Evolutionary conservation across 768 basidiomycete species (phyloP).

Genomic region (Phlegmacium glaucopus): DNA sequence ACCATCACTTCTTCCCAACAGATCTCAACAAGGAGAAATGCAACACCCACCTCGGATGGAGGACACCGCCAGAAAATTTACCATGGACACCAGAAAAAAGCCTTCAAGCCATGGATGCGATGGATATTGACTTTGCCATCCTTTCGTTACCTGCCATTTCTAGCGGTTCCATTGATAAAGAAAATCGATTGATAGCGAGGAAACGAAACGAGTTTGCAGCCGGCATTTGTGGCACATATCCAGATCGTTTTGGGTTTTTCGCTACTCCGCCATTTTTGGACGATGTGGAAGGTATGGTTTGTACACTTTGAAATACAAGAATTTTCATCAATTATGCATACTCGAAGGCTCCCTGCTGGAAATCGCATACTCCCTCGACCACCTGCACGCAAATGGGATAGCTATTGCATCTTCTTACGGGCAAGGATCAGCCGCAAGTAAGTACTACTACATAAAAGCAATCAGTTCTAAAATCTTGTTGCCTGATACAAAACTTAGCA

Average conservation of each 20-base stretch:
- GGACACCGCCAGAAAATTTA: conserved; percentile 57
- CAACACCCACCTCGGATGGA: conserved; percentile 54
- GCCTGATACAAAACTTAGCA: conserved; percentile 32
- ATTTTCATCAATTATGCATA: neutral
- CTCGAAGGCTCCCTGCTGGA: conserved; percentile 53
- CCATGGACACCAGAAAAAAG: conserved; percentile 64
- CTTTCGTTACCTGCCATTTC: conserved; percentile 64
- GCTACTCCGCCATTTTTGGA: conserved; percentile 60
- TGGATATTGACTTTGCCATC: conserved; percentile 56
- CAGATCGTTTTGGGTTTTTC: conserved; percentile 66
- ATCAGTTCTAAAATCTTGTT: neutral
- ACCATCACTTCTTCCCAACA: conserved; percentile 71
- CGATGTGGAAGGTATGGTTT: conserved; percentile 52
- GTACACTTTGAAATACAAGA: neutral
- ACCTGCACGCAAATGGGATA: conserved; percentile 60
- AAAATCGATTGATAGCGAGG: conserved; percentile 40
- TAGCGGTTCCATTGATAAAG: conserved; percentile 31
- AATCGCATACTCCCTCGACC: conserved; percentile 59
- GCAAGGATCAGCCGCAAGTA: conserved; percentile 50
- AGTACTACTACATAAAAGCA: conserved; percentile 9
- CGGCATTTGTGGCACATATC: conserved; percentile 44
- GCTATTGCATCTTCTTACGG: conserved; percentile 69
- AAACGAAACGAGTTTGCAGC: conserved; percentile 46
- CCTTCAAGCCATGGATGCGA: conserved; percentile 58
- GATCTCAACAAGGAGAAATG: conserved; percentile 43